Conservation (phyloP, 1,284 basidiomycete species). For the Boletus sp. region DNA sequence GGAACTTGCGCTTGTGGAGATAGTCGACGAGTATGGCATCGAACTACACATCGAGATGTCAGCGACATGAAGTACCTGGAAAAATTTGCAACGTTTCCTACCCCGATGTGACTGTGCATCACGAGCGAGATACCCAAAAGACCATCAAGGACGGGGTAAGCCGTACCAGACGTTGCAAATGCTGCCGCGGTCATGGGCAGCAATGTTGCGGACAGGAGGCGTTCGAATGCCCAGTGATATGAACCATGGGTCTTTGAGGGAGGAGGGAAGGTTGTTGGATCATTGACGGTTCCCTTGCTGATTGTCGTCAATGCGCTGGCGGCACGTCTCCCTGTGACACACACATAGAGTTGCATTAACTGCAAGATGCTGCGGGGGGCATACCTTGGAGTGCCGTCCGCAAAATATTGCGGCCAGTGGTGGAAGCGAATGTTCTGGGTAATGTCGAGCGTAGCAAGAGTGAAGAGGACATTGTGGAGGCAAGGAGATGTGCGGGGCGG, state of each 20-base stretch:
- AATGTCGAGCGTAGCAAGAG: slow-evolving; percentile 49
- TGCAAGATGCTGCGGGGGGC: neutral
- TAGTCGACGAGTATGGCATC: slow-evolving; percentile 82
- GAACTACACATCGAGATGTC: slow-evolving; percentile 44
- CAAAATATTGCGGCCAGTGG: slow-evolving; percentile 39
- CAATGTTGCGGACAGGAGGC: slow-evolving; percentile 82
- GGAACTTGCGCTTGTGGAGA: slow-evolving; percentile 92
- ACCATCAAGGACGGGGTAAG: slow-evolving; percentile 84
- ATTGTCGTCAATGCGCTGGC: slow-evolving; percentile 59
- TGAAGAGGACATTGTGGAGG: slow-evolving; percentile 46
- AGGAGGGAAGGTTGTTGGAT: slow-evolving; percentile 85
- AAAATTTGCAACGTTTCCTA: slow-evolving; percentile 35
- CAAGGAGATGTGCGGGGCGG: neutral
- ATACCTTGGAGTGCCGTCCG: slow-evolving; percentile 37
- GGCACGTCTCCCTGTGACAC: slow-evolving; percentile 35
- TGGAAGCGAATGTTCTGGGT: slow-evolving; percentile 39
- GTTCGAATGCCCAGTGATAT: slow-evolving; percentile 98
- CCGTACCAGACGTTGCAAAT: slow-evolving; percentile 66
- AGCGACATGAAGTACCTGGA: neutral
- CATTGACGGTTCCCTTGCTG: slow-evolving; percentile 92
- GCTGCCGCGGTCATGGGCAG: slow-evolving; percentile 86
- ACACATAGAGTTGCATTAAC: slow-evolving; percentile 4
- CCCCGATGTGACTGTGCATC: slow-evolving; percentile 93
- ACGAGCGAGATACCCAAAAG: slow-evolving; percentile 83
- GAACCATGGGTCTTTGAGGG: slow-evolving; percentile 84